Percentiles rank a stretch among this genome's conserved stretches.
phyloP scores from a whole-genome alignment of 768 basidiomycete genomes.

The Mrakia gelida region DNA sequence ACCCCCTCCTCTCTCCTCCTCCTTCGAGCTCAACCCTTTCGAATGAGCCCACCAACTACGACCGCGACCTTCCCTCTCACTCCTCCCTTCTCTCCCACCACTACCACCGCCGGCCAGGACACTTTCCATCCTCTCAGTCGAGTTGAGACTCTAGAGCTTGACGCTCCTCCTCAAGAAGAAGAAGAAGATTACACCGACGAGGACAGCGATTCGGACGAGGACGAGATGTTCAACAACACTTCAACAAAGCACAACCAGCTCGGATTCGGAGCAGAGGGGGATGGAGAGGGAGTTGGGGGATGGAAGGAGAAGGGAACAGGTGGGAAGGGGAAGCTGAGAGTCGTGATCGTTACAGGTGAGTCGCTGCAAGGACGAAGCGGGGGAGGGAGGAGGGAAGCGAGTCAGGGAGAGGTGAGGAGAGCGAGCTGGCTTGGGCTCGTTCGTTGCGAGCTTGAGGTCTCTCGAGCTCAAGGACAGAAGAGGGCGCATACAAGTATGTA shows the following conservation, averaged over 20 bases:
- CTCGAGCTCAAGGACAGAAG: too few relatives aligned
- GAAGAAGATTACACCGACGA: neutral
- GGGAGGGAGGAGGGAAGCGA: neutral
- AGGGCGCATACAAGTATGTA: neutral
- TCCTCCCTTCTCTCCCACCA: slow-evolving; percentile 20
- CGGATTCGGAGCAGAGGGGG: slow-evolving; percentile 1
- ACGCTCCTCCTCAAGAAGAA: neutral
- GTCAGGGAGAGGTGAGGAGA: neutral
- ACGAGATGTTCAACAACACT: slow-evolving; percentile 11
- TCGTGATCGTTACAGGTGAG: slow-evolving; percentile 32
- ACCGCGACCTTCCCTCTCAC: neutral
- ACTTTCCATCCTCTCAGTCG: neutral
- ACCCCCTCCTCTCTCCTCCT: neutral
- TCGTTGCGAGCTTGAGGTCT: too few relatives aligned
- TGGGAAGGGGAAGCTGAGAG: slow-evolving; percentile 28
- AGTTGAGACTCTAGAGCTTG: neutral
- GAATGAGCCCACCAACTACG: neutral
- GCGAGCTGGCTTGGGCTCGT: neutral
- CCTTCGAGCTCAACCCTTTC: neutral
- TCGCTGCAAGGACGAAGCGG: neutral
- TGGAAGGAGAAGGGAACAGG: slow-evolving; percentile 28
- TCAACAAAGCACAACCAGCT: neutral
- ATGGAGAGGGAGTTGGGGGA: slow-evolving; percentile 2
- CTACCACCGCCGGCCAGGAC: neutral
- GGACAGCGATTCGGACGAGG: neutral